phyloP scores from a whole-genome alignment of 768 basidiomycete species.

The Amanita fuliginea region DNA sequence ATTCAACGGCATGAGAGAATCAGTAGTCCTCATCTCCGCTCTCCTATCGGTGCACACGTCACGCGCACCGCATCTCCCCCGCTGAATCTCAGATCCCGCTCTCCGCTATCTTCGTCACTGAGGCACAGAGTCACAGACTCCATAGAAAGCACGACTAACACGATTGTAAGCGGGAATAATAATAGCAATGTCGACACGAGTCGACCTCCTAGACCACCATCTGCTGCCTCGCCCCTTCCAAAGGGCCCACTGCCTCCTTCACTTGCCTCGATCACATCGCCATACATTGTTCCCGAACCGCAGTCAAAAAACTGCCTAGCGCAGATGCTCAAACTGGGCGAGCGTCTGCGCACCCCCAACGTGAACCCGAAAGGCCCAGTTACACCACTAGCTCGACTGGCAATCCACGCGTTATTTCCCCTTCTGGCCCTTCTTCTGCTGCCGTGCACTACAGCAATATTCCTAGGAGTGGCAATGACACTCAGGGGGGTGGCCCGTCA shows the following conservation, averaged over 20 bases:
- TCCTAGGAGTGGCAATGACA: not conserved
- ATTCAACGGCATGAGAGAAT: not conserved
- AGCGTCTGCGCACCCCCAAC: slow-evolving; percentile 58
- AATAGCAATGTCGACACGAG: slow-evolving; percentile 4
- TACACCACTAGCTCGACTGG: slow-evolving; percentile 6
- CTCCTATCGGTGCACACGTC: not conserved
- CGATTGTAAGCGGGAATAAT: not conserved
- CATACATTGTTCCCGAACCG: slow-evolving; percentile 10
- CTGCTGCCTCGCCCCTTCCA: slow-evolving; percentile 15
- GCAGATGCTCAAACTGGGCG: slow-evolving; percentile 73
- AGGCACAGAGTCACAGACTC: slow-evolving; percentile 8
- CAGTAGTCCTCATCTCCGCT: slow-evolving; percentile 6
- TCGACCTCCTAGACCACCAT: slow-evolving; percentile 3
- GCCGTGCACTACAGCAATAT: not conserved
- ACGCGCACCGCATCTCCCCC: not conserved
- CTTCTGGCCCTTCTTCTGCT: not conserved
- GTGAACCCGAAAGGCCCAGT: slow-evolving; percentile 27
- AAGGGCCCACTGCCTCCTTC: slow-evolving; percentile 17
- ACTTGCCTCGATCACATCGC: slow-evolving; percentile 8
- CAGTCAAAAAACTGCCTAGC: slow-evolving; percentile 71
- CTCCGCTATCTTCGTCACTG: slow-evolving; percentile 13
- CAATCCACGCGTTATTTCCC: slow-evolving; percentile 1
- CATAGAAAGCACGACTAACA: slow-evolving; percentile 9
- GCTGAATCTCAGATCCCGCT: slow-evolving; percentile 4
- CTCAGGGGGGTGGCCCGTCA: not conserved